These are phyloP conservation scores for Beta lomatogona DNA, from an alignment of 179 eudicot species.

Conservation along the genomic window DNA sequence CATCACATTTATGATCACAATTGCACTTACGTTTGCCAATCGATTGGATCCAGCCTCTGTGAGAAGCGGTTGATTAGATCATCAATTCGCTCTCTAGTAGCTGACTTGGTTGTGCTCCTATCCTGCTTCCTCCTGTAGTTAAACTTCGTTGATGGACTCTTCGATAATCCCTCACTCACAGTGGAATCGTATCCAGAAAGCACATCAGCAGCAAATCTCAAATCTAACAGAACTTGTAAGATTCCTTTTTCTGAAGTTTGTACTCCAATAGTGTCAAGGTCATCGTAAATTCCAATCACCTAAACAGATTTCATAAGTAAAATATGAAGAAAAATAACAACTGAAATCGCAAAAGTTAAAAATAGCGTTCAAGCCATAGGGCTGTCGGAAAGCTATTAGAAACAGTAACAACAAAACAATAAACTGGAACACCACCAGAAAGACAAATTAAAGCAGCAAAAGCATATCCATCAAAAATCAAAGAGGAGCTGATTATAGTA, in stretches of 20 bases:
- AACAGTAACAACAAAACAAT: neutral
- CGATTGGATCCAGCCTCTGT: slow-evolving; percentile 92
- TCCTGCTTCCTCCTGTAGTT: slow-evolving; percentile 78
- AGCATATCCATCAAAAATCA: neutral
- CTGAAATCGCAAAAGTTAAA: neutral
- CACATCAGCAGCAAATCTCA: slow-evolving; percentile 83
- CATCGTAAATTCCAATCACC: slow-evolving; percentile 66
- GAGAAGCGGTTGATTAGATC: slow-evolving; percentile 60
- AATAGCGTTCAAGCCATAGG: neutral
- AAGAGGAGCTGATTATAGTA: neutral
- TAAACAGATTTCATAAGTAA: slow-evolving; percentile 28
- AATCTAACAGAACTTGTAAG: slow-evolving; percentile 80
- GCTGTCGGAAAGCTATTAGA: neutral
- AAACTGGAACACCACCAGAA: too few relatives aligned
- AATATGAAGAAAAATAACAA: slow-evolving; percentile 7
- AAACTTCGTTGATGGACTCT: slow-evolving; percentile 46
- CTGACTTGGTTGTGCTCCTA: slow-evolving; percentile 58
- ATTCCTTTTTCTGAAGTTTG: slow-evolving; percentile 85
- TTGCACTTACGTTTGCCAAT: slow-evolving; percentile 87
- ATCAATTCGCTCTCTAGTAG: slow-evolving; percentile 56
- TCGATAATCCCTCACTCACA: slow-evolving; percentile 45
- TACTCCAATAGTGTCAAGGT: slow-evolving; percentile 50
- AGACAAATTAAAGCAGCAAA: neutral
- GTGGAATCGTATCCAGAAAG: slow-evolving; percentile 69
- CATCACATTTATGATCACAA: neutral